Evolutionary conservation across 2,329 filamentous ascomycete species (phyloP).

Genomic region (Seiridium unicorne): DNA sequence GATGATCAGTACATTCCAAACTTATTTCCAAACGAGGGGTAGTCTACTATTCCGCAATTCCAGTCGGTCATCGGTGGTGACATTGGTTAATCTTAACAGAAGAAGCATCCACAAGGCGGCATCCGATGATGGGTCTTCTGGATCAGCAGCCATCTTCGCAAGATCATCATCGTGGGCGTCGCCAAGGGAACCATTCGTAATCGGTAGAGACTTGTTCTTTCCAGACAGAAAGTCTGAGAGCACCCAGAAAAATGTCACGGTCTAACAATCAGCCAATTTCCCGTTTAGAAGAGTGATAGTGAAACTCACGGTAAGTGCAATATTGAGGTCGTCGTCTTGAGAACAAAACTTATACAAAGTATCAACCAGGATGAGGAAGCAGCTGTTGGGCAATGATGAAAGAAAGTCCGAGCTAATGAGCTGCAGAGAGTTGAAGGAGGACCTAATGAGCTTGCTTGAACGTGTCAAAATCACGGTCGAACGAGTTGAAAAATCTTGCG

Average conservation of each 20-base stretch:
- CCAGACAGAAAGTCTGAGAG: slow-evolving; percentile 81
- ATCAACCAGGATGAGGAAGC: slow-evolving; percentile 76
- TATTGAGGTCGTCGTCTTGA: slow-evolving; percentile 90
- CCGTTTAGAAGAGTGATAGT: neutral
- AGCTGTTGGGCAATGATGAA: slow-evolving; percentile 67
- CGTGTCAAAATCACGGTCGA: slow-evolving; percentile 45
- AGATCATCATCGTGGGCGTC: slow-evolving; percentile 56
- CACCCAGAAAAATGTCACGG: slow-evolving; percentile 94
- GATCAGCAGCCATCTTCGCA: slow-evolving; percentile 55
- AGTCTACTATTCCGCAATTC: slow-evolving; percentile 72
- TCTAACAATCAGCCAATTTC: slow-evolving; percentile 42
- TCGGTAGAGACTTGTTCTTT: slow-evolving; percentile 55
- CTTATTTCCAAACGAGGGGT: slow-evolving; percentile 9
- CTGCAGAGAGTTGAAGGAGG: slow-evolving; percentile 85
- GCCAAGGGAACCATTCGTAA: slow-evolving; percentile 55
- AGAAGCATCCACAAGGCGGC: slow-evolving; percentile 78
- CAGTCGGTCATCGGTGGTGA: slow-evolving; percentile 68
- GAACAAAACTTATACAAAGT: slow-evolving; percentile 86
- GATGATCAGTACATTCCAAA: slow-evolving; percentile 24
- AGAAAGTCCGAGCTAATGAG: slow-evolving; percentile 95
- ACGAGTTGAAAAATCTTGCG: slow-evolving; percentile 25
- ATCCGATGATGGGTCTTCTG: slow-evolving; percentile 59
- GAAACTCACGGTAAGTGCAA: slow-evolving; percentile 75
- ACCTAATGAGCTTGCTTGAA: slow-evolving; percentile 75
- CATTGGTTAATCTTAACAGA: slow-evolving; percentile 66